These are phyloP conservation scores for Yarrowia sp. DNA, from an alignment of 805 yeast species.

Conservation along the genomic window DNA sequence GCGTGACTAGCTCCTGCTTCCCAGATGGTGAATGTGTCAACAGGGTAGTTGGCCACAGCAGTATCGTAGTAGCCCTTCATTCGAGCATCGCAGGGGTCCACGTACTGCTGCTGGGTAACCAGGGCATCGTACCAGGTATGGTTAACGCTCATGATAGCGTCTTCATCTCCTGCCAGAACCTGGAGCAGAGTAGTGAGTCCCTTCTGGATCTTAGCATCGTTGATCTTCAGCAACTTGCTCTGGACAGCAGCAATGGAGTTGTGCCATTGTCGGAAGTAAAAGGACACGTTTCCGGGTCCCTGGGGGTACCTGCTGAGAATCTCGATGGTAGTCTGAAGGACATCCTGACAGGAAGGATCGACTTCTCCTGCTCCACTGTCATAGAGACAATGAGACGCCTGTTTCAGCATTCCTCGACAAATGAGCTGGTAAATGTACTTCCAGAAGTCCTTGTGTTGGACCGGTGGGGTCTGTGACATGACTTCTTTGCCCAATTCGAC, in stretches of 20 bases:
- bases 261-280: conserved; percentile 47
- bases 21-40: conserved; percentile 45
- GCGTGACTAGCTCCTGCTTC: conserved; percentile 48
- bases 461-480: conserved; percentile 41
- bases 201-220: conserved; percentile 41
- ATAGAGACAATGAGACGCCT: conserved; percentile 39
- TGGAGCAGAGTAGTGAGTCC: conserved; percentile 44
- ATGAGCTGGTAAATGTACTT: conserved; percentile 39
- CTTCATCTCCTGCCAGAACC: conserved; percentile 47
- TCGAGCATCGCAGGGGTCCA: conserved; percentile 47
- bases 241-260: conserved; percentile 44
- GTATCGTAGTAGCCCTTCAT: conserved; percentile 45
- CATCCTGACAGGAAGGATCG: conserved; percentile 38
- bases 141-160: conserved; percentile 44
- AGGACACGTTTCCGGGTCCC: conserved; percentile 40
- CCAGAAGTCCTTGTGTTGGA: conserved; percentile 42
- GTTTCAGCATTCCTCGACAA: conserved; percentile 41
- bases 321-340: conserved; percentile 41
- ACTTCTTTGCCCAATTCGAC: conserved; percentile 41
- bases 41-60: conserved; percentile 43
- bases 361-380: conserved; percentile 10
- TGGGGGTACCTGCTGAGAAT: conserved; percentile 46
- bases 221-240: conserved; percentile 41
- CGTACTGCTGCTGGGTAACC: conserved; percentile 46
- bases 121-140: conserved; percentile 50